Percentiles rank a stretch among this genome's conserved stretches.
Evolutionary conservation across 2,329 filamentous ascomycete species (phyloP).

Genomic region (Aspergillus brunneoviolaceus): DNA sequence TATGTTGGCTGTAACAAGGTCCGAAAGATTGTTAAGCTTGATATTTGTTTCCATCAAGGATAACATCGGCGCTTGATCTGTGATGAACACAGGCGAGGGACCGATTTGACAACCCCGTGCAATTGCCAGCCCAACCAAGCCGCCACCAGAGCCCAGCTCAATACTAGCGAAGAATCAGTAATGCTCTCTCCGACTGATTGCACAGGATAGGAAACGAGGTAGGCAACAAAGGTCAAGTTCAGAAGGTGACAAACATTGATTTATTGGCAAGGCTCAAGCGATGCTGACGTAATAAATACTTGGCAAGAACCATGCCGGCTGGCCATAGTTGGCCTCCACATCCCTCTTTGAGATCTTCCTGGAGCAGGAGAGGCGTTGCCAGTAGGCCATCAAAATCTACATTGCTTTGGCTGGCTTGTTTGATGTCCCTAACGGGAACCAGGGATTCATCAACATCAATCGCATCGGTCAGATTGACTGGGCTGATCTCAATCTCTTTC

Average conservation of each 20-base stretch:
- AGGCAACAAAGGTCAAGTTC: not conserved
- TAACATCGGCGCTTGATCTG: conserved; percentile 85
- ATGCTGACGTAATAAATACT: conserved; percentile 79
- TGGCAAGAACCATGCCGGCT: conserved; percentile 82
- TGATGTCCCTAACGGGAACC: conserved; percentile 54
- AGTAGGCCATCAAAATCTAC: conserved; percentile 74
- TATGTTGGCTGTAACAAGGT: conserved; percentile 64
- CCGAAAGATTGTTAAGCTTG: conserved; percentile 69
- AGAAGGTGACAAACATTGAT: conserved; percentile 64
- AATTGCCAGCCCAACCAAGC: conserved; percentile 71
- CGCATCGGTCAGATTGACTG: conserved; percentile 29
- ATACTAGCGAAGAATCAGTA: conserved; percentile 56
- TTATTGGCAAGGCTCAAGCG: conserved; percentile 61
- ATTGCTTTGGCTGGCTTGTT: conserved; percentile 51
- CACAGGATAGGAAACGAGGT: not conserved
- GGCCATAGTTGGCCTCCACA: conserved; percentile 96
- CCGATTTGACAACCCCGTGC: conserved; percentile 57
- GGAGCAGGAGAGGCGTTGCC: conserved; percentile 66
- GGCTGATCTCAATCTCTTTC: conserved; percentile 11
- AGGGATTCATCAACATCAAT: conserved; percentile 55
- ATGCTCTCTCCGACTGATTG: not conserved
- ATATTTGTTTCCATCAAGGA: conserved; percentile 85
- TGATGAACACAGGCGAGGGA: conserved; percentile 65
- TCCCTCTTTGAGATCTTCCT: conserved; percentile 81
- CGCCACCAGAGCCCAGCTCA: conserved; percentile 88